A percentile compares a stretch with the other conserved stretches of the same genome.
These are phyloP conservation scores for Boletus smithii DNA, from an alignment of 1,284 basidiomycete species.

Conservation along the genomic window DNA sequence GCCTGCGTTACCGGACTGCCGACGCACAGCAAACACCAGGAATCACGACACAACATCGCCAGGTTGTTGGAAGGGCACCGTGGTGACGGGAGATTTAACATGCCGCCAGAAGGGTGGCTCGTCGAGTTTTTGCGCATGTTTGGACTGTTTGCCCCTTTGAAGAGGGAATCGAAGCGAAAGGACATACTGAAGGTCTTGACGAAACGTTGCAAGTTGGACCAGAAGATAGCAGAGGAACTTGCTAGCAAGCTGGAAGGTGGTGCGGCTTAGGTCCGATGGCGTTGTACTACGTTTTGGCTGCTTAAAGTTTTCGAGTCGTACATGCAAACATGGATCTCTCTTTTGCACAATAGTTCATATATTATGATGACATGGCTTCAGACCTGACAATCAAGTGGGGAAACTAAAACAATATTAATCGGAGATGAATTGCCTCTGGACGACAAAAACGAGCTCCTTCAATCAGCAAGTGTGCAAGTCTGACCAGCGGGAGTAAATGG, in stretches of 20 bases:
- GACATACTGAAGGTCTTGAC: conserved; percentile 25
- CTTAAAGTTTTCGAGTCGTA: conserved; percentile 1
- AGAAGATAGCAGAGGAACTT: conserved; percentile 20
- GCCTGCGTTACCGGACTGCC: conserved; percentile 33
- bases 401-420: too few relatives aligned
- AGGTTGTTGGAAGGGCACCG: conserved; percentile 15
- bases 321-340: conserved; percentile 9
- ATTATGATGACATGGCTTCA: background rate
- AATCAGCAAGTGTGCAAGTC: background rate
- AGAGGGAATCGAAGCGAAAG: conserved; percentile 24
- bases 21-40: conserved; percentile 26
- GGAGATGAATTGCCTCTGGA: too few relatives aligned
- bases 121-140: conserved; percentile 26
- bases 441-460: background rate
- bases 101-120: conserved; percentile 31
- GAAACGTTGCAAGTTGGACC: conserved; percentile 29
- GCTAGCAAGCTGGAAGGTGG: conserved; percentile 14
- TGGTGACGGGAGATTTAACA: conserved; percentile 21
- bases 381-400: background rate
- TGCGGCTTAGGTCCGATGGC: background rate
- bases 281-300: background rate
- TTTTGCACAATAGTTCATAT: conserved; percentile 3
- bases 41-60: conserved; percentile 22
- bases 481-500: background rate
- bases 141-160: conserved; percentile 26